Evolutionary conservation across 2,329 filamentous ascomycete genomes (phyloP).

Genomic region (Fusarium pseudocircinatum): DNA sequence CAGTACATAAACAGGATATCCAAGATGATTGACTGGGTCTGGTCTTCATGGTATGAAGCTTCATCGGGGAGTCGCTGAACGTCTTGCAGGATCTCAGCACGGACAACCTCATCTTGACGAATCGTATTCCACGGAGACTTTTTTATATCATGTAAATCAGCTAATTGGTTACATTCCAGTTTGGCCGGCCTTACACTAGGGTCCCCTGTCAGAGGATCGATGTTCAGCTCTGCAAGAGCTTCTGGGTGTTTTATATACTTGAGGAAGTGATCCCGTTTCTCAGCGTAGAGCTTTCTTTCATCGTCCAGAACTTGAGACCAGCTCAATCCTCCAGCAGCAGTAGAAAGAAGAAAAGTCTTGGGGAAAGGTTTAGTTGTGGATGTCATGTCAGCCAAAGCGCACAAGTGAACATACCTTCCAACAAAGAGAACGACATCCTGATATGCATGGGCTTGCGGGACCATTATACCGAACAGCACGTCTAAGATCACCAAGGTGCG

Average conservation of each 20-base stretch:
- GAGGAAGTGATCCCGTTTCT: conserved; percentile 77
- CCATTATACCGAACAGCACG: conserved; percentile 70
- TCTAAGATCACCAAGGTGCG: conserved; percentile 69
- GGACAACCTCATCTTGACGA: conserved; percentile 82
- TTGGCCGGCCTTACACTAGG: conserved; percentile 55
- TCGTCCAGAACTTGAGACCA: conserved; percentile 76
- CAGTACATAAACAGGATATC: conserved; percentile 95
- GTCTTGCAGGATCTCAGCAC: conserved; percentile 92
- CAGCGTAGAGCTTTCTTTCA: conserved; percentile 77
- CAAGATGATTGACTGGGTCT: conserved; percentile 81
- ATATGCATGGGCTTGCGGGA: conserved; percentile 69
- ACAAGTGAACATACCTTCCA: conserved; percentile 76
- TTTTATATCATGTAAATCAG: conserved; percentile 10
- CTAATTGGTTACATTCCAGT: neutral
- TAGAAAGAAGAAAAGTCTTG: conserved; percentile 83
- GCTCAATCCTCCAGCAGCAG: conserved; percentile 68
- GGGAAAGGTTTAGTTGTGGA: conserved; percentile 18
- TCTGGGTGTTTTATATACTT: conserved; percentile 87
- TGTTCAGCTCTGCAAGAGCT: conserved; percentile 72
- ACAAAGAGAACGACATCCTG: conserved; percentile 84
- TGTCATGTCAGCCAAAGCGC: neutral
- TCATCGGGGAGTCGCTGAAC: conserved; percentile 94
- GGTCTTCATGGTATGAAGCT: conserved; percentile 83
- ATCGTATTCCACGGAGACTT: conserved; percentile 93
- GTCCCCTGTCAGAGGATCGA: conserved; percentile 90